These are phyloP conservation scores for Metschnikowia baotianmanensis DNA, from an alignment of 805 yeast genomes.

Conservation along the genomic window DNA sequence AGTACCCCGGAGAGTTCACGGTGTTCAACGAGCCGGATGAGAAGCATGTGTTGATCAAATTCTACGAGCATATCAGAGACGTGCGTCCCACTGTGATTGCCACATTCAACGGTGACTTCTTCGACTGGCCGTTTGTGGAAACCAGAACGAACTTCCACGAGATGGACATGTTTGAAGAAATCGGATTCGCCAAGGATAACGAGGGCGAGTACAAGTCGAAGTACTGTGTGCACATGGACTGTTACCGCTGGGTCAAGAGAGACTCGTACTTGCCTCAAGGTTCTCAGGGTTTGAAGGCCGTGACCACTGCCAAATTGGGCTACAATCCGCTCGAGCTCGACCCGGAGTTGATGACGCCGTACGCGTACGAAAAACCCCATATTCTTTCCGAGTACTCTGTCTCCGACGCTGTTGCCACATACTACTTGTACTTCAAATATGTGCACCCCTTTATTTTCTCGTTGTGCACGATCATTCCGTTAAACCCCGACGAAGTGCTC, in stretches of 20 bases:
- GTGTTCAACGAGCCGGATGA: slow-evolving; percentile 90
- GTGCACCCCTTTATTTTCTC: slow-evolving; percentile 97
- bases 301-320: slow-evolving; percentile 91
- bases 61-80: slow-evolving; percentile 89
- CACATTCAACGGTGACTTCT: slow-evolving; percentile 96
- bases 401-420: slow-evolving; percentile 99
- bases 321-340: slow-evolving; percentile 95
- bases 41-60: slow-evolving; percentile 64
- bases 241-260: slow-evolving; percentile 96
- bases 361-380: slow-evolving; percentile 93
- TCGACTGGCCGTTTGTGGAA: slow-evolving; percentile 99
- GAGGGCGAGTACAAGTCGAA: slow-evolving; percentile 93
- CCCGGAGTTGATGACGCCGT: slow-evolving; percentile 97
- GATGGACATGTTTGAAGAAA: slow-evolving; percentile 83
- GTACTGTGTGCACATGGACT: slow-evolving; percentile 95
- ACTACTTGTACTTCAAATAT: slow-evolving; percentile 91
- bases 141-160: slow-evolving; percentile 82
- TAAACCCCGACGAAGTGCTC: slow-evolving; percentile 93
- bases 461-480: slow-evolving; percentile 89
- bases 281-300: slow-evolving; percentile 97
- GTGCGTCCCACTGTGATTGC: slow-evolving; percentile 94
- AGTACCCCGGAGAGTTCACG: slow-evolving; percentile 85
- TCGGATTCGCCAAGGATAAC: slow-evolving; percentile 85
- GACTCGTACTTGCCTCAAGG: slow-evolving; percentile 98
- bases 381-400: slow-evolving; percentile 93